Conservation (phyloP, 1,284 basidiomycete species). For the Ganoderma multipileum region DNA sequence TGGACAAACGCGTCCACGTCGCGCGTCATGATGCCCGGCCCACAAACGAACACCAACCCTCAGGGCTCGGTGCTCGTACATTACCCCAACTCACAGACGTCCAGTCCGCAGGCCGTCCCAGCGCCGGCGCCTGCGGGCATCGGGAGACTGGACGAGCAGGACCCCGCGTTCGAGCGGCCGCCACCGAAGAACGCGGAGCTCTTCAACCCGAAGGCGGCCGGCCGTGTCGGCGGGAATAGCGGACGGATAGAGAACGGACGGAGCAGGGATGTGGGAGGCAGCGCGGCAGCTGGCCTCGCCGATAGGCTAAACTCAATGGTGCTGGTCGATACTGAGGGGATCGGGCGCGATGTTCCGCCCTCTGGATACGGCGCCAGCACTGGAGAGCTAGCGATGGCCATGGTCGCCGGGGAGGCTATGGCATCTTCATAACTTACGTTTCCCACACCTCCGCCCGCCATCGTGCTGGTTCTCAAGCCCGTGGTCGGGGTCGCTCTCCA, state of each 20-base stretch:
- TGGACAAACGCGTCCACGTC: constrained; percentile 69
- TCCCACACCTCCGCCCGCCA: not conserved
- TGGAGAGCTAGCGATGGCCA: not conserved
- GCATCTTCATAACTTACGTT: constrained; percentile 19
- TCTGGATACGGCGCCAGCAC: not conserved
- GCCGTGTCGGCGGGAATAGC: constrained; percentile 11
- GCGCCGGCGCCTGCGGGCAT: constrained; percentile 28
- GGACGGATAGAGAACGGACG: constrained; percentile 17
- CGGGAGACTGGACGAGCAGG: constrained; percentile 54
- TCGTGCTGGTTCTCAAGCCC: not conserved
- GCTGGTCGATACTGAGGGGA: constrained; percentile 20
- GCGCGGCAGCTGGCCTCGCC: constrained; percentile 17
- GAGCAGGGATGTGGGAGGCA: constrained; percentile 14
- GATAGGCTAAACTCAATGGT: constrained; percentile 31
- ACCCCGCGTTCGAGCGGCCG: constrained; percentile 56
- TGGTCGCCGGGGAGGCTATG: constrained; percentile 11
- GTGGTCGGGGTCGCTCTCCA: not conserved
- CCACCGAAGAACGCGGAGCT: constrained; percentile 57
- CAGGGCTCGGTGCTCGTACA: constrained; percentile 45
- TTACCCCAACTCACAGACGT: constrained; percentile 40
- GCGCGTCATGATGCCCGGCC: constrained; percentile 56
- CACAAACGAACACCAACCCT: constrained; percentile 33
- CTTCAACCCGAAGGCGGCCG: constrained; percentile 56
- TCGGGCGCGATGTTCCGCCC: constrained; percentile 3
- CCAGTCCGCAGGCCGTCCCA: constrained; percentile 24